Percentiles rank a stretch among this genome's conserved stretches.
phyloP scores from a whole-genome alignment of 306 rosid genomes.

The Glycine latifolia region DNA sequence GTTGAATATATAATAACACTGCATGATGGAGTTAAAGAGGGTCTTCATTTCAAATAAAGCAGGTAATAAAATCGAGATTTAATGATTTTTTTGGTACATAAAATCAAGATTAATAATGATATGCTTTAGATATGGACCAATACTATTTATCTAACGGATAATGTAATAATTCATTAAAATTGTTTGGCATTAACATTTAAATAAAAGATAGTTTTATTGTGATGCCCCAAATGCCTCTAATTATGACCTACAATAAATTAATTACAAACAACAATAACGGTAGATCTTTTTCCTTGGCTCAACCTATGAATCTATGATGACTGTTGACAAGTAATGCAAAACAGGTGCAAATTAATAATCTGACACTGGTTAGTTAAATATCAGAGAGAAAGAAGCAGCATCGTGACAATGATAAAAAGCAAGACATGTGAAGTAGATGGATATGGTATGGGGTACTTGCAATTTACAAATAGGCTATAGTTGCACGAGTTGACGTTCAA shows the following conservation, averaged over 20 bases:
- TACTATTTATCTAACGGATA: too few species aligned
- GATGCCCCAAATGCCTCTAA: too few species aligned
- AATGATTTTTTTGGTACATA: too few species aligned
- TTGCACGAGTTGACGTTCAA: neutral
- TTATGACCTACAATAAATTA: too few species aligned
- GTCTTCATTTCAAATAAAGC: too few species aligned
- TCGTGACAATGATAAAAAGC: neutral
- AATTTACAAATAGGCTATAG: neutral
- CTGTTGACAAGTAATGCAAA: neutral
- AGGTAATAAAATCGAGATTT: too few species aligned
- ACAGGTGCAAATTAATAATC: neutral
- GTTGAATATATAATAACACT: neutral
- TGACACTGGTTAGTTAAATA: constrained; percentile 12
- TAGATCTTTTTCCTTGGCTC: neutral
- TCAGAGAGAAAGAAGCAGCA: neutral
- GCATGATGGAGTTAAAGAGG: too few species aligned
- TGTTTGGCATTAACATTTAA: too few species aligned
- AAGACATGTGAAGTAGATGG: constrained; percentile 7
- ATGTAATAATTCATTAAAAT: too few species aligned
- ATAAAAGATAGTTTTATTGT: too few species aligned
- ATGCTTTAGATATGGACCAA: too few species aligned
- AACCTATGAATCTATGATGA: neutral
- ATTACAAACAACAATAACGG: neutral
- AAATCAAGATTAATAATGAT: too few species aligned
- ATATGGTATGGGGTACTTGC: neutral